These are phyloP conservation scores for Gentiana macrophylla DNA, from an alignment of 257 asterid genomes.

Conservation along the genomic window DNA sequence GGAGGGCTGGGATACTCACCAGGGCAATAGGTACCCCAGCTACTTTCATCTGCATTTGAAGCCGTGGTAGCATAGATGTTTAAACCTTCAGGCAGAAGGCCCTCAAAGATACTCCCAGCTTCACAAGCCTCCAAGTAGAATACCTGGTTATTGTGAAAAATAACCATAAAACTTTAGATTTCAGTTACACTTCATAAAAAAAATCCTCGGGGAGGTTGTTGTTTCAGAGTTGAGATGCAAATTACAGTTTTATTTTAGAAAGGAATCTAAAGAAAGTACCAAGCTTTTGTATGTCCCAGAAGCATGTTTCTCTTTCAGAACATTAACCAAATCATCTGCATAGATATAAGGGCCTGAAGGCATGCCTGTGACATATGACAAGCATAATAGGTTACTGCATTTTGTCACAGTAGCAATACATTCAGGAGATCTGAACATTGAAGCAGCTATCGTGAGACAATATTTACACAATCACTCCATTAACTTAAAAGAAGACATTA, in stretches of 20 bases:
- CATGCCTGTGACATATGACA: constrained; percentile 51
- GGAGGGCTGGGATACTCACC: constrained; percentile 87
- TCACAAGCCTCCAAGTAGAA: constrained; percentile 97
- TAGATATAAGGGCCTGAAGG: constrained; percentile 70
- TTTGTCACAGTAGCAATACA: neutral
- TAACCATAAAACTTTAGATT: constrained; percentile 4
- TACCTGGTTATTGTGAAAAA: constrained; percentile 32
- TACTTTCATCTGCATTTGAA: constrained; percentile 87
- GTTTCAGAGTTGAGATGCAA: too few species aligned
- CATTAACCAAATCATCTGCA: constrained; percentile 52
- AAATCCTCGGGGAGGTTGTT: too few species aligned
- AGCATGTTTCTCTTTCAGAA: constrained; percentile 67
- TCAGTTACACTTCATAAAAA: neutral
- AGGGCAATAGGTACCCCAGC: constrained; percentile 99
- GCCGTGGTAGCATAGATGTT: constrained; percentile 95
- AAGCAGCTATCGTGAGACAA: too few species aligned
- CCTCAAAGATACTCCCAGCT: constrained; percentile 94
- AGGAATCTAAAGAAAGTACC: constrained; percentile 30
- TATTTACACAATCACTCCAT: too few species aligned
- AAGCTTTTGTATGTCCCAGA: constrained; percentile 79
- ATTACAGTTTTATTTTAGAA: too few species aligned
- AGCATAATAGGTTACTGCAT: neutral
- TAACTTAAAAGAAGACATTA: too few species aligned
- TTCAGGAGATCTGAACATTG: neutral
- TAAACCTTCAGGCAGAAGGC: constrained; percentile 76